Percentiles rank a stretch among this genome's conserved stretches.
Conservation (phyloP, 2,329 filamentous ascomycete species). For the Alternaria arbusti region DNA sequence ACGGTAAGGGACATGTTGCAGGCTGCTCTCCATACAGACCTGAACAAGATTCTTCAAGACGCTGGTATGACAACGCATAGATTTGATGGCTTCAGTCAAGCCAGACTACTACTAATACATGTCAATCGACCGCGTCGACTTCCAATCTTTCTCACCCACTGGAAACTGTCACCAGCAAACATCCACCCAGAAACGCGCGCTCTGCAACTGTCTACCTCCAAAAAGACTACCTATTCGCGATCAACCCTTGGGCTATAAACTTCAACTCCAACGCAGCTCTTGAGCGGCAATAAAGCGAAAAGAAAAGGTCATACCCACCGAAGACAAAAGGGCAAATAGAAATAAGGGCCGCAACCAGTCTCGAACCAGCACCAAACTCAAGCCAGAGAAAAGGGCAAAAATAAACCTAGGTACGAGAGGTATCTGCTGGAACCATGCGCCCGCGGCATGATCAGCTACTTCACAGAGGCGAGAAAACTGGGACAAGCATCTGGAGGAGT, state of each 20-base stretch:
- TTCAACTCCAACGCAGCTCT: background rate
- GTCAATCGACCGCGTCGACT: background rate
- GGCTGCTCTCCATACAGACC: background rate
- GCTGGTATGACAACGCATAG: background rate
- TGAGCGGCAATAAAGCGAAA: background rate
- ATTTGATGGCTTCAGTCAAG: background rate
- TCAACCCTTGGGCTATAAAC: background rate
- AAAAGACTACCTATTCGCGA: background rate
- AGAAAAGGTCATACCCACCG: background rate
- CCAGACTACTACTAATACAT: background rate
- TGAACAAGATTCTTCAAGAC: background rate
- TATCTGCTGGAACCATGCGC: background rate
- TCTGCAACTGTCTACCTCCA: background rate
- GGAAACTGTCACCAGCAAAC: background rate
- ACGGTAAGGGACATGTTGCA: background rate
- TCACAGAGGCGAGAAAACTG: background rate
- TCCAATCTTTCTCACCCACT: background rate
- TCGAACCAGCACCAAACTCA: background rate
- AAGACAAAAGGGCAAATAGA: background rate
- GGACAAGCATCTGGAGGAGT: background rate
- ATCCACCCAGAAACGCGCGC: background rate
- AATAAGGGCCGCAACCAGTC: background rate
- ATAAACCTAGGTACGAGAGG: background rate
- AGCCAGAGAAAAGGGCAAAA: background rate
- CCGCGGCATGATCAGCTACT: background rate